These are phyloP conservation scores for Ascomycota sp. DNA, from an alignment of 2,329 filamentous ascomycete genomes.

Conservation along the genomic window DNA sequence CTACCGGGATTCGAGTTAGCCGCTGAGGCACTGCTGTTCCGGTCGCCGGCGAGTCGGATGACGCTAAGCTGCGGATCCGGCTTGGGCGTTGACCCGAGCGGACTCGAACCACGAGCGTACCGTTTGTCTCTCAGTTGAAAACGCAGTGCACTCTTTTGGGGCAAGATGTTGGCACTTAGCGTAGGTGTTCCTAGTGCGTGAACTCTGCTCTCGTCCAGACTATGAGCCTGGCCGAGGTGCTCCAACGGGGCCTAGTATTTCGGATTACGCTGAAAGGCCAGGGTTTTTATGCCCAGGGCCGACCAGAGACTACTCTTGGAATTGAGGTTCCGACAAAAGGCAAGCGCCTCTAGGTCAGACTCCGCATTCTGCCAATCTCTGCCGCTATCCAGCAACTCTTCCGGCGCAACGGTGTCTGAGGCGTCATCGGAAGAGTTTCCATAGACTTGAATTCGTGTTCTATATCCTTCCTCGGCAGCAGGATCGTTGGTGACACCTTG, in stretches of 20 bases:
- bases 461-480: background rate
- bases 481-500: too few relatives aligned
- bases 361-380: constrained; percentile 3
- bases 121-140: constrained; percentile 17
- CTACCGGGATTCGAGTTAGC: background rate
- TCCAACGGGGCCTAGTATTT: constrained; percentile 26
- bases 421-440: background rate
- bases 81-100: constrained; percentile 7
- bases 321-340: constrained; percentile 14
- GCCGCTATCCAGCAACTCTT: constrained; percentile 2
- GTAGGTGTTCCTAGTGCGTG: constrained; percentile 30
- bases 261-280: constrained; percentile 27
- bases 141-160: constrained; percentile 28
- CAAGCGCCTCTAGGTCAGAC: constrained; percentile 10
- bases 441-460: background rate
- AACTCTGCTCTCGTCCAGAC: constrained; percentile 25
- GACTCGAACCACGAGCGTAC: constrained; percentile 5
- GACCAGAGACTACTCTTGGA: constrained; percentile 30
- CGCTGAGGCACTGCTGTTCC: background rate
- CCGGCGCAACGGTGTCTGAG: background rate
- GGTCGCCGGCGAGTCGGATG: background rate
- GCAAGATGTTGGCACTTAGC: constrained; percentile 32
- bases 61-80: constrained; percentile 6
- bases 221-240: constrained; percentile 25
- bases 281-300: constrained; percentile 32